These are phyloP conservation scores for Lecanosticta acicola DNA, from an alignment of 2,329 filamentous ascomycete species.

Conservation along the genomic window DNA sequence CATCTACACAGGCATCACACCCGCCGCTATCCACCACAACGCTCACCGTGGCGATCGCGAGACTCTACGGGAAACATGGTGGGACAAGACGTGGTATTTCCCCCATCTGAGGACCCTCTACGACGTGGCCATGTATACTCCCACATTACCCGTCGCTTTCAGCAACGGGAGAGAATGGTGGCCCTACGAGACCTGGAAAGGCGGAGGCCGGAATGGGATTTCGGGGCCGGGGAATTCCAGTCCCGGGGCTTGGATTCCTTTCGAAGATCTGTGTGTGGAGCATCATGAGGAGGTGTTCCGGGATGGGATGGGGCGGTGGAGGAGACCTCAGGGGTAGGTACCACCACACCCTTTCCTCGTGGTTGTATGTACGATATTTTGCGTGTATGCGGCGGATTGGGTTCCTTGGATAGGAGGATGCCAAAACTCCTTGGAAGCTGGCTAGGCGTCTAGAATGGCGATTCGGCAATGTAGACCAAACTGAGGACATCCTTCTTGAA, in stretches of 20 bases:
- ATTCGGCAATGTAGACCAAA: constrained; percentile 67
- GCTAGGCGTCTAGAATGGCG: too few species aligned
- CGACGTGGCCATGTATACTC: constrained; percentile 16
- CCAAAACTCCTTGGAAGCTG: too few species aligned
- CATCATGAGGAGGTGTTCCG: constrained; percentile 43
- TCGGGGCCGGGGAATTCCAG: constrained; percentile 40
- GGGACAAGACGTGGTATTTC: constrained; percentile 24
- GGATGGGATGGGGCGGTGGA: constrained; percentile 39
- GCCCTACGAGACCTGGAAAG: constrained; percentile 42
- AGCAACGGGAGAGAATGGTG: constrained; percentile 37
- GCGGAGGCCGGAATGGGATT: constrained; percentile 46
- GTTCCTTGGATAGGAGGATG: too few species aligned
- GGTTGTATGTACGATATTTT: too few species aligned
- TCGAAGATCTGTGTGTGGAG: constrained; percentile 40
- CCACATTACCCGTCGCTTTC: constrained; percentile 26
- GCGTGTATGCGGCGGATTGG: too few species aligned
- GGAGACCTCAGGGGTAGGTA: constrained; percentile 12
- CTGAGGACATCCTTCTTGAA: constrained; percentile 76
- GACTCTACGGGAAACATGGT: constrained; percentile 18
- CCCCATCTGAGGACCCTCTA: constrained; percentile 15
- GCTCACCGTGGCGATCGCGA: constrained; percentile 18
- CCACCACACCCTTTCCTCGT: too few species aligned
- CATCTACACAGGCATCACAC: constrained; percentile 21
- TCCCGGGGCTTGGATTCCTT: constrained; percentile 41
- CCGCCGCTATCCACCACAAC: constrained; percentile 26